Evolutionary conservation across 2,329 filamentous ascomycete genomes (phyloP), one percentile per base, ranked within the genome.

Genomic region (Aspergillus floridensis): DNA sequence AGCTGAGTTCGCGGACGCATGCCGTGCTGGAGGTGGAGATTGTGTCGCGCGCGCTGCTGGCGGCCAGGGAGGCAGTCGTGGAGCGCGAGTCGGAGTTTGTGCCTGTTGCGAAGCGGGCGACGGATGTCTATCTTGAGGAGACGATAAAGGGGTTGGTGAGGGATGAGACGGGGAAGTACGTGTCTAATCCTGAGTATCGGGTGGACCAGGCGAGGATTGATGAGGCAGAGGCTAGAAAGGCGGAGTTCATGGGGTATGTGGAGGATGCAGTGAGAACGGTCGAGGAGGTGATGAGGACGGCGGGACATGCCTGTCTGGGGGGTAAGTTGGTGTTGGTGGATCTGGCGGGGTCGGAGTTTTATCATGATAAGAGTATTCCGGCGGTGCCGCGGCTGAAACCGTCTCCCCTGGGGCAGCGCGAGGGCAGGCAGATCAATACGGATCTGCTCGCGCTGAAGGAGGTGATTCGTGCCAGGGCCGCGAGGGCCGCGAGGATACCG

Each of bases 371-470:
- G 22, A 61, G 61, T 0, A 49, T 22, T 5, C 12, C 56, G 14
- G 6, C 47, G 14, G 52, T 38, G n/a, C 44, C 47, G n/a, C 44
- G 49, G 21, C 49, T 60, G 1, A 74, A 70, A 50, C 74, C 73
- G 59, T 76, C 72, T 0, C 62, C 71, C 0, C 73, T 79, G 51
- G 79, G 80, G 59, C 71, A 70, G 12, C 73, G 75, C 52, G 71
- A 80, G 63, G 74, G 77, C 0, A 64, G 75, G 7, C 77, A 81
- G 63, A 80, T 81, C 59, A 81, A 81, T 35, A 72, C 74, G 0
- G 79, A 80, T 63, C 68, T 80, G 5, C 72, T 81, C 8, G 74
- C 78, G 0, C 63, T 81, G 52, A 80, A 81, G 59, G 77, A 80
- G 56, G 79, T 81, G 4, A 79, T 81, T n/a, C 69, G 79, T 1